Base-by-base conservation (phyloP, 2,329 filamentous ascomycete genomes). In the Colletotrichum tanaceti region DNA sequence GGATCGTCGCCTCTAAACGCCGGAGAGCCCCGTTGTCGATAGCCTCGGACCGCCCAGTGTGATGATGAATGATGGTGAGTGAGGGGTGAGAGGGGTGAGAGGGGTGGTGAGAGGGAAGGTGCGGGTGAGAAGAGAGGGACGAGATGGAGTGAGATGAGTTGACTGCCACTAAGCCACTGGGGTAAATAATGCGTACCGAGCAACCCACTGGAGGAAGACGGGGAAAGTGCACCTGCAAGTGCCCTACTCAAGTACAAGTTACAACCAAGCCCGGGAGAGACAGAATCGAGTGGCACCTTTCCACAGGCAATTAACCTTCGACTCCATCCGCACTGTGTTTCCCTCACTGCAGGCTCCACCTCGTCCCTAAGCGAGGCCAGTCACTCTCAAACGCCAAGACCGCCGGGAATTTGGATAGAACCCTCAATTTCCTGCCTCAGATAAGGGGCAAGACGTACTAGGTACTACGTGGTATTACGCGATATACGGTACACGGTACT, bases 381-480 rank as follows among this genome's bases (percentile, higher is more conserved):
- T 65, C 32, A 24, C 62, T 35, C 18, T 10, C 11, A 13, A 46
- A 13, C 50, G 65, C 65, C 65, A 68, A 68, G 65, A 50, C 65
- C 38, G 13, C 28, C 50, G 49, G 65, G 65, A 60, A 68, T 60
- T 68, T 65, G 55, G 49, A 65, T 57, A 55, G 49, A 60, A 65
- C 65, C 24, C 38, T 57, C 55, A 65, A 68, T 65, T 65, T 68
- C 62, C 62, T 65, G 43, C 65, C 60, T 49, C 46, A n/a, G 41
- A 52, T 32, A 41, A 59, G 18, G 55, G 62, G 55, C 16, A 16
- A 3, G 6, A 2, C 6, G 22, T 18, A n/a, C n/a, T n/a, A n/a
- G n/a, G n/a, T n/a, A n/a, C n/a, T n/a, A n/a, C n/a, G n/a, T n/a
- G n/a, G n/a, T n/a, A n/a, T n/a, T n/a, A n/a, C n/a, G n/a, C n/a